Evolutionary conservation across 148 eudicot genomes (phyloP).

Genomic region (Arctostaphylos glauca): DNA sequence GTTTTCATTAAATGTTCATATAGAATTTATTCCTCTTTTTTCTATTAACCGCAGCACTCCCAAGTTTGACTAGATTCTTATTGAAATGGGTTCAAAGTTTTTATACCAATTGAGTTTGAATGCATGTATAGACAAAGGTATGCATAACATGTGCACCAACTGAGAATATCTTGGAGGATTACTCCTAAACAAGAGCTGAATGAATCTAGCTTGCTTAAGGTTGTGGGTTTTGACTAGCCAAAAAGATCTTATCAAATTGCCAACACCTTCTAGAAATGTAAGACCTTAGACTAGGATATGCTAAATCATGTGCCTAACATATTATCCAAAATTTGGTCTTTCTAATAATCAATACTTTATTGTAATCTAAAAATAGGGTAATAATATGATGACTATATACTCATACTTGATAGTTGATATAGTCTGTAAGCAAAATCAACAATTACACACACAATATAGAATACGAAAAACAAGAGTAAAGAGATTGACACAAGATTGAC

Average conservation of each 20-base stretch:
- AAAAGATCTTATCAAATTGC: conserved; percentile 4
- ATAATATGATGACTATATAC: too few species aligned
- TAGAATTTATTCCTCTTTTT: background rate
- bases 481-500: too few species aligned
- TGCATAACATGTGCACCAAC: background rate
- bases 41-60: background rate
- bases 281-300: background rate
- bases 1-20: background rate
- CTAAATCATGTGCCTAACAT: background rate
- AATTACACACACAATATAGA: too few species aligned
- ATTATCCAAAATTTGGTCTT: background rate
- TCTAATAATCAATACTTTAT: background rate
- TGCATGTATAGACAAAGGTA: background rate
- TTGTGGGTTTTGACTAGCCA: conserved; percentile 8
- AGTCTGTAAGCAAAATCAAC: too few species aligned
- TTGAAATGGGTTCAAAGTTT: background rate
- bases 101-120: background rate
- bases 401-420: too few species aligned
- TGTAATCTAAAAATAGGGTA: background rate
- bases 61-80: conserved; percentile 6
- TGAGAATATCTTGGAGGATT: background rate
- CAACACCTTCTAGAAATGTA: conserved; percentile 2
- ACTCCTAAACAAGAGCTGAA: background rate
- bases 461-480: too few species aligned
- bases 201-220: background rate